phyloP scores from a whole-genome alignment of 73 alveolate genomes.

The Tetrahymena malaccensis region DNA sequence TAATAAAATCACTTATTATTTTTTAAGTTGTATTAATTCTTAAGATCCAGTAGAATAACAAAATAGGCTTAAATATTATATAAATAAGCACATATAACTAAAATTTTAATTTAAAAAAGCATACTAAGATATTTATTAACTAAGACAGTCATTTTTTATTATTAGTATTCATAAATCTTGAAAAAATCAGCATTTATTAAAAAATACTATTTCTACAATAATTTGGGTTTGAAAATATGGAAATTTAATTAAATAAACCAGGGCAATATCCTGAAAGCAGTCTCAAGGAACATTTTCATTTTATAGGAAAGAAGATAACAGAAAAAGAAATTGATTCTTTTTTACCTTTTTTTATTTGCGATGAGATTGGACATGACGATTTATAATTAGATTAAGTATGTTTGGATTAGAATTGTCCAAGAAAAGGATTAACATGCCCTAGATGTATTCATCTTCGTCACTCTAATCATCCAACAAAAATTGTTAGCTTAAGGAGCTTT shows the following conservation, averaged over 20 bases:
- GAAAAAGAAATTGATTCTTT: conserved; percentile 31
- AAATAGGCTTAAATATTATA: neutral
- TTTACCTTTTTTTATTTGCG: conserved; percentile 37
- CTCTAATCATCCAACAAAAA: conserved; percentile 10
- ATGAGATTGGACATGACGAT: conserved; percentile 39
- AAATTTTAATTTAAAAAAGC: too few species aligned
- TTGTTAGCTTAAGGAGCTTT: conserved; percentile 19
- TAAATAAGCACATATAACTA: too few species aligned
- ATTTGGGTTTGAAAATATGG: neutral
- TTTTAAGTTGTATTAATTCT: neutral
- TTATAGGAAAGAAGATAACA: conserved; percentile 21
- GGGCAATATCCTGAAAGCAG: neutral
- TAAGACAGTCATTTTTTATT: neutral
- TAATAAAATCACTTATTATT: neutral
- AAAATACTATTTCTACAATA: neutral
- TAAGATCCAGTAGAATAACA: neutral
- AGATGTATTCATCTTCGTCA: conserved; percentile 26
- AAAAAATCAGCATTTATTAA: neutral
- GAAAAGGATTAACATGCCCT: conserved; percentile 36
- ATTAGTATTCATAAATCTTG: too few species aligned
- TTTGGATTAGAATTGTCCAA: conserved; percentile 25
- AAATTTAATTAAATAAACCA: neutral
- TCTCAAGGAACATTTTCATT: conserved; percentile 19
- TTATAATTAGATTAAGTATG: conserved; percentile 30
- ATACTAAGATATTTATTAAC: neutral